Evolutionary conservation across 2,329 filamentous ascomycete species (phyloP), one percentile per base, ranked within the genome.

Genomic region (Aspergillus arachidicola): DNA sequence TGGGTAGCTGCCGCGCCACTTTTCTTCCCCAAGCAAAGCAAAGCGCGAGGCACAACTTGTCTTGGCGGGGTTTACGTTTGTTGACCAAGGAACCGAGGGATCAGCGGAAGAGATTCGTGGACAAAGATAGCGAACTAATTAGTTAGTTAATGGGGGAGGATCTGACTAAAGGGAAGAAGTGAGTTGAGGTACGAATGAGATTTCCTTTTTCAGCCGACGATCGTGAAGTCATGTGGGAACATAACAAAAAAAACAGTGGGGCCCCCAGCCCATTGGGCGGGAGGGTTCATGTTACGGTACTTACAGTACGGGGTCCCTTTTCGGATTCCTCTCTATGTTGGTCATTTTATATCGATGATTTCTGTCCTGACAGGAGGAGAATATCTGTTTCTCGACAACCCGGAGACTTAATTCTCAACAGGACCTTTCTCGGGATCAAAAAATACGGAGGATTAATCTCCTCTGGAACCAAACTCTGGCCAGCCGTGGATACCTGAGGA

Each of bases 1-100:
- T 58, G 45, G 38, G 45, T 23, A 53, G 51, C 36, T 38, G 51
- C 51, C 19, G 32, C 34, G 51, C 51, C 51, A 55, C 51, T 55
- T 21, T 53, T 16, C 23, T 28, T n/a, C 6, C 38, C 30, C 21
- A 16, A 51, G 30, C 23, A 38, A 38, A 38, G 36, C 26, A 59
- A 57, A 43, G 54, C 53, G 43, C 41, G 51, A 43, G 58, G 58
- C 58, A 60, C 23, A 41, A 30, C 23, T 26, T 4, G 28, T 28
- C 36, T 45, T 57, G 26, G 58, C 43, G 46, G 30, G 38, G 19
- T 36, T 43, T 61, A 38, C n/a, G 30, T 46, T 34, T 41, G 62
- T 64, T 66, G 62, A 64, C 62, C 59, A 66, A 62, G 62, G 43
- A 64, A 66, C 59, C 36, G 38, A 45, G 38, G 21, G 62, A 66